Conservation (phyloP, 2,329 filamentous ascomycete genomes). For the Pseudocercospora vitis region DNA sequence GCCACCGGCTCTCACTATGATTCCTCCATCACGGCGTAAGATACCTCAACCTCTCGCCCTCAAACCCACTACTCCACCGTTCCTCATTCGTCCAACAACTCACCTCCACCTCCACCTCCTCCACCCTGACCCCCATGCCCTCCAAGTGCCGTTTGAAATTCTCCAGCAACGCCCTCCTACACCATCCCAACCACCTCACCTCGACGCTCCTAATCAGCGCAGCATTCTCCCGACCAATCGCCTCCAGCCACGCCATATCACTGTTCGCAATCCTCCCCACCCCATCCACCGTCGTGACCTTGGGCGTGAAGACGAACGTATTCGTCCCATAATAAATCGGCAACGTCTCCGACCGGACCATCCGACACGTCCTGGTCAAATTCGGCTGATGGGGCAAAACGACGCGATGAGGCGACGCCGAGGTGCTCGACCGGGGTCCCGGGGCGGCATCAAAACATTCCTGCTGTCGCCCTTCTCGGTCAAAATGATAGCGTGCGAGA, state of each 20-base stretch:
- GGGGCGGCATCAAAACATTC: conserved; percentile 10
- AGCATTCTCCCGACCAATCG: conserved; percentile 4
- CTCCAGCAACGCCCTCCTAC: conserved; percentile 12
- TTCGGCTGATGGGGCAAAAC: conserved; percentile 16
- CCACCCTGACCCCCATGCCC: conserved; percentile 6
- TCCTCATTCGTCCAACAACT: conserved; percentile 18
- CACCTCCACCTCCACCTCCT: conserved; percentile 4
- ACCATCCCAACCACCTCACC: conserved; percentile 14
- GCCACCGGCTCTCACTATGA: background rate
- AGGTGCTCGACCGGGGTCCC: background rate
- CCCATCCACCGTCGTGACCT: background rate
- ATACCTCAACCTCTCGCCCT: conserved; percentile 1
- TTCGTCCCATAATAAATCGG: conserved; percentile 22
- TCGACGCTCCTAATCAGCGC: conserved; percentile 4
- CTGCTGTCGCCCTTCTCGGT: conserved; percentile 10
- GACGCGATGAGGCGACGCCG: conserved; percentile 7
- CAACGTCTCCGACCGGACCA: conserved; percentile 18
- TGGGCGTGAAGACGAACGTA: conserved; percentile 14
- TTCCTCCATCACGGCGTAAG: background rate
- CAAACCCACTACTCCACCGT: conserved; percentile 15
- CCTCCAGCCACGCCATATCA: conserved; percentile 8
- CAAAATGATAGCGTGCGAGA: conserved; percentile 8
- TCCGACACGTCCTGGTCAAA: too few species aligned
- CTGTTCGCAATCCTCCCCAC: conserved; percentile 2
- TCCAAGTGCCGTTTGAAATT: conserved; percentile 8